Evolutionary conservation across 495 filamentous ascomycete genomes (phyloP), one percentile per base, ranked within the genome.

Genomic region (Aspergillus steynii): DNA sequence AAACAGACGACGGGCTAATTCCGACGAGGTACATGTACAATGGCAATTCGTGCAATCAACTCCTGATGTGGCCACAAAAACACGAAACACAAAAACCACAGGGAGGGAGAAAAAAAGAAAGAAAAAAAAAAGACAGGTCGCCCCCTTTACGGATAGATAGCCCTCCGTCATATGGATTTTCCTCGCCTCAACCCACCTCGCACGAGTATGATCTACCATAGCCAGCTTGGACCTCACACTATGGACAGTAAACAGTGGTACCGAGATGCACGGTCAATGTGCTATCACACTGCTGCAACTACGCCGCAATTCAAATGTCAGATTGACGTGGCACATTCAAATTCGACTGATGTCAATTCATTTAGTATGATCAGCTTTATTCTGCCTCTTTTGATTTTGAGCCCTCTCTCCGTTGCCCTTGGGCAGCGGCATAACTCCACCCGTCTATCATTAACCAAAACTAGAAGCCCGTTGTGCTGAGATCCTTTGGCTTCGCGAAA

Each of bases 301-400:
- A 51, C 50, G 53, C 28, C 53, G 48, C 55, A 50, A 47, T 37
- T 53, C 32, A 31, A 20, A 15, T 55, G 55, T 52, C 37, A 3
- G 12, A 55, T 69, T 74, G 71, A 74, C 71, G 71, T 71, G 71
- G 71, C 71, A 71, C 8, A 12, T 29, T 9, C 15, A 55, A 52
- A 10, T 53, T 32, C 42, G 53, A 34, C 54, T 56, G 53, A 55
- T 50, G 29, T 49, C 46, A 51, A 29, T 26, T n/a, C 12, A 3
- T 45, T 31, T 5, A 12, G 55, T 37, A 32, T 60, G 37, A 56
- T 48, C 26, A 32, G 4, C 37, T 42, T 42, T 12, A 42, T 15
- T 42, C 9, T 3, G 37, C 10, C 37, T 8, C 37, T 4, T 14
- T 10, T 29, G 29, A 34, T 34, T 26, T 7, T 53, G 37, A 42